Base-by-base conservation (phyloP, 2,329 filamentous ascomycete species). In the Colletotrichum karsti region DNA sequence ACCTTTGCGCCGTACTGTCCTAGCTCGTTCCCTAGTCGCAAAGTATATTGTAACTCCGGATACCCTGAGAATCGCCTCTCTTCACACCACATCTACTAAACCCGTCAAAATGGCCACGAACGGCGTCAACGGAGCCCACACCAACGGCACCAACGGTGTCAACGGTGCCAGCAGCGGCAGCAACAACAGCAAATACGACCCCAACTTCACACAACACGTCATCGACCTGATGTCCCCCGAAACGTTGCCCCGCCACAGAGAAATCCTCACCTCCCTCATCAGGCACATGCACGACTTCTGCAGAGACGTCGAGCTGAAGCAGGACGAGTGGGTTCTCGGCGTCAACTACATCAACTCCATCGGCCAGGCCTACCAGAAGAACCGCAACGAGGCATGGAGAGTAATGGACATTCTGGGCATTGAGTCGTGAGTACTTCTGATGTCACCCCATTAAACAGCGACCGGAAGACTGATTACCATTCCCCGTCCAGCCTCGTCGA, bases 291-390 rank as follows among this genome's bases (percentile, higher is more conserved):
- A 67, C 60, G 64, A 67, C 60, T 67, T 67, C 46, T 67, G 64
- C 60, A 51, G 64, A 35, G 64, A 67, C 12, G 60, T 67, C 44
- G 64, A 67, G 64, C 64, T 67, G 50, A 63, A 61, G 20, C 67
- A 69, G 57, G 67, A 69, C 6, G 67, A 69, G 41, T 69, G 67
- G 67, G n/a, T 69, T 12, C 30, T 67, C 15, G 67, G 67, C 22
- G 67, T 69, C 39, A 69, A 69, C 63, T 69, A 69, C 63, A 63
- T 69, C 63, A 69, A 69, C 67, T 50, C 67, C 37, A 67, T 69
- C 15, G 67, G 67, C 57, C 67, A 69, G 67, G 63, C 67, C 39
- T 69, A 69, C 67, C 30, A 67, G 67, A 69, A 69, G 67, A 69
- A 69, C 67, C 67, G 67, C 58, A 69, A 69, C 26, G 67, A 69